A percentile compares a stretch with the other conserved stretches of the same genome.
Conservation (phyloP, 257 asterid genomes). For the Striga asiatica region DNA sequence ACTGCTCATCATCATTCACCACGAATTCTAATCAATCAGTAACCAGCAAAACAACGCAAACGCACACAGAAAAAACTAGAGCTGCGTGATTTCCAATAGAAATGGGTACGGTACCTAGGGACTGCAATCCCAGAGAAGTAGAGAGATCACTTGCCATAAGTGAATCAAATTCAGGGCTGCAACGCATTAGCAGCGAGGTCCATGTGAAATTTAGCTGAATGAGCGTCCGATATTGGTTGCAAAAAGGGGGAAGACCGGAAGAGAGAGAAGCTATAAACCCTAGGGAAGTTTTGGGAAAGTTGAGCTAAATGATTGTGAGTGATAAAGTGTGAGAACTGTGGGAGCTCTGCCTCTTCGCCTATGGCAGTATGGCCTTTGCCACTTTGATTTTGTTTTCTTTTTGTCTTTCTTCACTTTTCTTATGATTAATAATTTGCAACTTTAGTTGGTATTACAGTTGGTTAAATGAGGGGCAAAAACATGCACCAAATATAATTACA, state of each 20-base stretch:
- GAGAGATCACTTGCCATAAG: slow-evolving; percentile 26
- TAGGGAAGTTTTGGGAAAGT: slow-evolving; percentile 26
- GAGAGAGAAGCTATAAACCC: slow-evolving; percentile 17
- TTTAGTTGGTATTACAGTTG: too few relatives aligned
- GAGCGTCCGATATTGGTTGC: slow-evolving; percentile 8
- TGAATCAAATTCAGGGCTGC: not conserved
- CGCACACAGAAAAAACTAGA: slow-evolving; percentile 11
- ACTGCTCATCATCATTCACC: slow-evolving; percentile 10
- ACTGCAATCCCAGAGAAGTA: slow-evolving; percentile 22
- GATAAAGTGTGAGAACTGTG: slow-evolving; percentile 30
- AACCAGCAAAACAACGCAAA: slow-evolving; percentile 11
- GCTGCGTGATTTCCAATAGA: not conserved
- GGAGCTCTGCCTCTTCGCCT: too few relatives aligned
- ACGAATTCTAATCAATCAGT: slow-evolving; percentile 7
- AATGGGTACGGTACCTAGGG: slow-evolving; percentile 18
- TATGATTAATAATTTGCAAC: too few relatives aligned
- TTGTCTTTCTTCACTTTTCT: too few relatives aligned
- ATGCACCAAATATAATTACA: too few relatives aligned
- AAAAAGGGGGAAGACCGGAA: slow-evolving; percentile 10
- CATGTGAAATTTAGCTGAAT: not conserved
- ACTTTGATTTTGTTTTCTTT: too few relatives aligned
- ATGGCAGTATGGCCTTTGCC: too few relatives aligned
- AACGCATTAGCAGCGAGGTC: slow-evolving; percentile 3
- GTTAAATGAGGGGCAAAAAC: too few relatives aligned
- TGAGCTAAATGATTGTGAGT: slow-evolving; percentile 32